These are phyloP conservation scores for Coleophoma crateriformis DNA, from an alignment of 2,329 filamentous ascomycete genomes.

Conservation along the genomic window DNA sequence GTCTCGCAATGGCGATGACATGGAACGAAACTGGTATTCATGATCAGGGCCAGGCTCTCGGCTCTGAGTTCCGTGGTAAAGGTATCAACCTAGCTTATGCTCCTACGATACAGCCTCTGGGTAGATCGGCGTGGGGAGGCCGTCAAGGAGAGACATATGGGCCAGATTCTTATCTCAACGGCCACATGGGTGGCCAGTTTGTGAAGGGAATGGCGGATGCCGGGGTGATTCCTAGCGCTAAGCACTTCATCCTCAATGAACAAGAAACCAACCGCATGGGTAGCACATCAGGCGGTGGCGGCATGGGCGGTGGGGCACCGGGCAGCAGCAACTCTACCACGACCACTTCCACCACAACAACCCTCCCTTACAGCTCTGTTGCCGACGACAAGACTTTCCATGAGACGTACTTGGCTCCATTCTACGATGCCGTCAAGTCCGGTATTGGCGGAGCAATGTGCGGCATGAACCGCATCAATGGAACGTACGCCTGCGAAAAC, in stretches of 20 bases:
- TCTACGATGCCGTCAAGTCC: not conserved
- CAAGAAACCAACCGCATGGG: constrained; percentile 2
- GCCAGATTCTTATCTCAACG: constrained; percentile 15
- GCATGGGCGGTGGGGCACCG: not conserved
- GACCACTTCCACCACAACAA: not conserved
- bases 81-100: constrained; percentile 13
- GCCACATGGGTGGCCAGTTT: constrained; percentile 1
- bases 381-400: constrained; percentile 1
- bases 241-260: constrained; percentile 4
- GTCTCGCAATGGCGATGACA: constrained; percentile 19
- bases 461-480: not conserved
- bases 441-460: not conserved
- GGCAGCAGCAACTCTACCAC: not conserved
- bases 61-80: constrained; percentile 16
- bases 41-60: not conserved
- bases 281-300: not conserved
- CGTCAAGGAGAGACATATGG: constrained; percentile 19
- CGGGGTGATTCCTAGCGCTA: constrained; percentile 4
- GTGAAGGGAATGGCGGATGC: constrained; percentile 1
- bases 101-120: constrained; percentile 21
- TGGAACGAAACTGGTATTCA: constrained; percentile 17
- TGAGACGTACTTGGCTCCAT: not conserved
- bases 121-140: constrained; percentile 19
- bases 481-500: constrained; percentile 1
- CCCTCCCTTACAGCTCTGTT: not conserved